Conservation (phyloP, 1,284 basidiomycete genomes). For the Schizophyllum amplum region DNA sequence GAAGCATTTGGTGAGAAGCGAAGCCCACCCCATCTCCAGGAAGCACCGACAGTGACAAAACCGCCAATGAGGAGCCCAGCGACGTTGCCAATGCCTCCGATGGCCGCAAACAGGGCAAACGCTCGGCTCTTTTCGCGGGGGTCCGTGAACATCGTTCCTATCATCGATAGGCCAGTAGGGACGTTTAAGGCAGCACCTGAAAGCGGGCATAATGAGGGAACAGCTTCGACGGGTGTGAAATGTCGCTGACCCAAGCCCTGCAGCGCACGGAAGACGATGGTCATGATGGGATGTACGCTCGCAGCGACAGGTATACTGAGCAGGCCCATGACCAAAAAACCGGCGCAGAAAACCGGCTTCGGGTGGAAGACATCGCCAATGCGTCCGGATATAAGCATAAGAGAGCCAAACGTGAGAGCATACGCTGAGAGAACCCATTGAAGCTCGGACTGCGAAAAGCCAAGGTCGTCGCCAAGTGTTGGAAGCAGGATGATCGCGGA, state of each 20-base stretch:
- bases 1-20: neutral
- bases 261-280: slow-evolving; percentile 14
- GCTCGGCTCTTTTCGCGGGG: slow-evolving; percentile 12
- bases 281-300: slow-evolving; percentile 14
- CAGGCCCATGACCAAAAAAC: slow-evolving; percentile 13
- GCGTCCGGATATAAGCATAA: slow-evolving; percentile 14
- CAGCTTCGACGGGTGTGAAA: neutral
- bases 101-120: slow-evolving; percentile 12
- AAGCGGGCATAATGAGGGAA: neutral
- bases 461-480: slow-evolving; percentile 6
- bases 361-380: slow-evolving; percentile 15
- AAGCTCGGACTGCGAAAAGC: slow-evolving; percentile 8
- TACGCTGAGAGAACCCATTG: slow-evolving; percentile 16
- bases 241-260: slow-evolving; percentile 14
- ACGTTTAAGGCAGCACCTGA: slow-evolving; percentile 16
- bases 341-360: slow-evolving; percentile 13
- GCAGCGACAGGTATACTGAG: slow-evolving; percentile 14
- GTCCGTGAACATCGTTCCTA: slow-evolving; percentile 11
- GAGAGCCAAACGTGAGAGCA: slow-evolving; percentile 14
- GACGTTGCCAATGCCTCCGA: slow-evolving; percentile 14
- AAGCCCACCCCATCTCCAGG: slow-evolving; percentile 17
- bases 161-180: slow-evolving; percentile 15
- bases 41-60: slow-evolving; percentile 10
- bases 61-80: slow-evolving; percentile 13
- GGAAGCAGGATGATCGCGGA: slow-evolving; percentile 12